A percentile compares a stretch with the other conserved stretches of the same genome.
These are phyloP conservation scores for Taphrina pruni DNA, from an alignment of 1,139 yeast genomes.

Conservation along the genomic window DNA sequence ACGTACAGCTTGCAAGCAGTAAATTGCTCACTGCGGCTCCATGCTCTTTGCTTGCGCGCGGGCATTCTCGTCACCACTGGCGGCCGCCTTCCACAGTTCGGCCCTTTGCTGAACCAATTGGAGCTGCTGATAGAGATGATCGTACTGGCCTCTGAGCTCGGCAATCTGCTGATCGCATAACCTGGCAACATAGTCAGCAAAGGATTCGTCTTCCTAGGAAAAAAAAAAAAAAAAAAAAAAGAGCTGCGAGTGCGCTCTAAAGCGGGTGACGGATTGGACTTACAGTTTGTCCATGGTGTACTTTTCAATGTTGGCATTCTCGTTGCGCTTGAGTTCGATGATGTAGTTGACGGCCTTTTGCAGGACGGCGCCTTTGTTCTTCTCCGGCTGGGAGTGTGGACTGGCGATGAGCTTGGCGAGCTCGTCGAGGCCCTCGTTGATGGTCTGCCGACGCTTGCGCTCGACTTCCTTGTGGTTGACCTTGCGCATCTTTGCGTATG, in stretches of 20 bases:
- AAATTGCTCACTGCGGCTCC: background rate
- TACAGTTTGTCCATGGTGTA: slow-evolving; percentile 36
- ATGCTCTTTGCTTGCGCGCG: slow-evolving; percentile 21
- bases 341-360: slow-evolving; percentile 89
- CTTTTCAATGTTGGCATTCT: slow-evolving; percentile 71
- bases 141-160: slow-evolving; percentile 27
- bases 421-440: slow-evolving; percentile 85
- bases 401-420: slow-evolving; percentile 67
- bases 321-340: slow-evolving; percentile 76
- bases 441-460: slow-evolving; percentile 90
- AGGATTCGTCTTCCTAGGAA: no score
- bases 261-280: background rate
- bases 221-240: no score
- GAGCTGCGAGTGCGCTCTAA: no score
- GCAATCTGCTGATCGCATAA: slow-evolving; percentile 27
- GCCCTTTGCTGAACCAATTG: slow-evolving; percentile 18
- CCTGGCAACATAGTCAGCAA: slow-evolving; percentile 4
- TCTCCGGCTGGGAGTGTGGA: slow-evolving; percentile 63
- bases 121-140: slow-evolving; percentile 30
- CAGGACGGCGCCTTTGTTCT: slow-evolving; percentile 88
- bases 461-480: slow-evolving; percentile 97
- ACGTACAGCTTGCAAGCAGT: background rate
- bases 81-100: slow-evolving; percentile 28
- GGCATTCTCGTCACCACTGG: slow-evolving; percentile 24
- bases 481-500: slow-evolving; percentile 84